Evolutionary conservation across 345 rosid genomes (phyloP).

Genomic region (Lagerstroemia speciosa): DNA sequence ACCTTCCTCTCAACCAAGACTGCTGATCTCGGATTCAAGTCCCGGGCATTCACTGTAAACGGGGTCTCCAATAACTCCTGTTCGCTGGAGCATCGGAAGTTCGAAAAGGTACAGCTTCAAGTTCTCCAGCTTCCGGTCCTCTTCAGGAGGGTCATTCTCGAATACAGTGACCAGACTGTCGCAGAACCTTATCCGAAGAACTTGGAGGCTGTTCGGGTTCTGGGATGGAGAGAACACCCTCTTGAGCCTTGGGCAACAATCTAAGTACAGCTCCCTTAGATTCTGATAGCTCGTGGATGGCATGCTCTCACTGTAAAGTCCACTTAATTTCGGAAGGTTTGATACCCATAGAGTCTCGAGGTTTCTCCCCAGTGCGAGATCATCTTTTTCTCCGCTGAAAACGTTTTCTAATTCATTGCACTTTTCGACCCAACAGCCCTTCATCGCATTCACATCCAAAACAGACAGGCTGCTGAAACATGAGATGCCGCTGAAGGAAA

Average conservation of each 20-base stretch:
- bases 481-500: constrained; percentile 21
- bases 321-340: constrained; percentile 25
- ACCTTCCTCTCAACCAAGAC: too few species aligned
- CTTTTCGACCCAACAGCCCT: constrained; percentile 28
- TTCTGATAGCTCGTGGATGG: constrained; percentile 12
- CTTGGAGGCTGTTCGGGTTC: constrained; percentile 26
- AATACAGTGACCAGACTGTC: constrained; percentile 29
- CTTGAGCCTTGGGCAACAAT: constrained; percentile 37
- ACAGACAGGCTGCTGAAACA: constrained; percentile 21
- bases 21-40: background rate
- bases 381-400: constrained; percentile 17
- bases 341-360: constrained; percentile 22
- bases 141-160: background rate
- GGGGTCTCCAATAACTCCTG: constrained; percentile 4
- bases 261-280: constrained; percentile 33
- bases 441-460: constrained; percentile 20
- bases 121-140: constrained; percentile 10
- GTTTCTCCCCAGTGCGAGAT: background rate
- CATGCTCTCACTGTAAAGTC: constrained; percentile 16
- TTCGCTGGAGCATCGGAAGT: constrained; percentile 9
- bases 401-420: constrained; percentile 20
- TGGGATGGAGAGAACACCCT: constrained; percentile 16
- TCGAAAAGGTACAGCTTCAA: too few species aligned
- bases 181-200: constrained; percentile 30
- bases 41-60: background rate